Conservation (phyloP, 805 yeast genomes). For the Candida sonorensis region DNA sequence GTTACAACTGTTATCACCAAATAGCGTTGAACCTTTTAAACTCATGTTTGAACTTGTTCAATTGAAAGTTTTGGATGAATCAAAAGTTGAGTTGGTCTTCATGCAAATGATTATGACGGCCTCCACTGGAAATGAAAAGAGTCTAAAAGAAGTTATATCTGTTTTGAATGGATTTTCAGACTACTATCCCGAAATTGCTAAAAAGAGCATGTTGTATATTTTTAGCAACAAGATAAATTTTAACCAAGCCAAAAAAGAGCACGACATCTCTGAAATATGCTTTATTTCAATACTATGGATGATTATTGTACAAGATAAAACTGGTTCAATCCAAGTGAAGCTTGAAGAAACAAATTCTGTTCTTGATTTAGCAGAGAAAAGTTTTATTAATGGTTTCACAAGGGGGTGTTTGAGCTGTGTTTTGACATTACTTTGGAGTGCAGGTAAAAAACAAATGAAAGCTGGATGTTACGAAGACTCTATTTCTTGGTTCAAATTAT, state of each 20-base stretch:
- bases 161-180: conserved; percentile 13
- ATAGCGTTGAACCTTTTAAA: conserved; percentile 26
- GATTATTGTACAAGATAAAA: conserved; percentile 12
- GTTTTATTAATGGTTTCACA: conserved; percentile 19
- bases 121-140: conserved; percentile 12
- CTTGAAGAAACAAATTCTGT: conserved; percentile 16
- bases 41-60: conserved; percentile 21
- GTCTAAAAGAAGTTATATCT: conserved; percentile 6
- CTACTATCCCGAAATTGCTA: conserved; percentile 20
- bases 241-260: neutral
- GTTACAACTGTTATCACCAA: conserved; percentile 23
- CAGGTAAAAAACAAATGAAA: conserved; percentile 27
- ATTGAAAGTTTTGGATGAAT: conserved; percentile 4
- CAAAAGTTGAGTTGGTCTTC: conserved; percentile 22
- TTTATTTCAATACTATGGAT: conserved; percentile 18
- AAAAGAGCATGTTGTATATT: conserved; percentile 29
- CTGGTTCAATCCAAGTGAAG: conserved; percentile 4
- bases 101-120: conserved; percentile 32
- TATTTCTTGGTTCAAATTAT: conserved; percentile 13
- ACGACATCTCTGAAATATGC: conserved; percentile 6
- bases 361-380: conserved; percentile 22
- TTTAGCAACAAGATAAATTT: conserved; percentile 24
- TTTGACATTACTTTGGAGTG: conserved; percentile 33
- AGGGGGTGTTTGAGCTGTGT: conserved; percentile 26
- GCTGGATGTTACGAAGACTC: conserved; percentile 6